These are phyloP conservation scores for Plasmodium knowlesi DNA, from an alignment of 169 alveolate genomes.

Conservation along the genomic window DNA sequence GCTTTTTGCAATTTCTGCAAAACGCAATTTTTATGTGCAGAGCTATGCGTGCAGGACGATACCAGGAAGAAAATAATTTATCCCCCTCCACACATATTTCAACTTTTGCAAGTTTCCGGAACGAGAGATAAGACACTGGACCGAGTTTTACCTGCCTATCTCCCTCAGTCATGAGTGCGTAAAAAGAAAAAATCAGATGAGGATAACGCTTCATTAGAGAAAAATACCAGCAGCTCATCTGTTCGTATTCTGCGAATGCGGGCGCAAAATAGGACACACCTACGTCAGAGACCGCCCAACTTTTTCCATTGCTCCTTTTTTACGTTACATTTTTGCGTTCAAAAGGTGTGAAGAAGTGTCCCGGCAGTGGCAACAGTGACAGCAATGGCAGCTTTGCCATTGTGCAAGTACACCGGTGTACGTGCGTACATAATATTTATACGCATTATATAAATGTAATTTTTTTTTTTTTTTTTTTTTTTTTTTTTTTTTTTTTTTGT, in stretches of 20 bases:
- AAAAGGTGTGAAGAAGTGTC: not conserved
- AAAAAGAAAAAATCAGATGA: not conserved
- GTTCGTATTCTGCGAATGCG: not conserved
- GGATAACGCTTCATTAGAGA: not conserved
- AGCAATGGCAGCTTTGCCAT: not conserved
- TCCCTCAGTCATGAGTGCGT: not conserved
- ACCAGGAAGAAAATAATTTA: not conserved
- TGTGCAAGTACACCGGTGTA: not conserved
- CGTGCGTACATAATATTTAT: slow-evolving; percentile 5
- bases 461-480: slow-evolving; percentile 3
- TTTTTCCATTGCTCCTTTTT: not conserved
- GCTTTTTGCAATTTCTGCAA: not conserved
- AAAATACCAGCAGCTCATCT: not conserved
- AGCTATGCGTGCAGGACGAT: too few relatives aligned
- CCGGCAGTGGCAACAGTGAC: not conserved
- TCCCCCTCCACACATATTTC: not conserved
- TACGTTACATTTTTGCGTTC: not conserved
- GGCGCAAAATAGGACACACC: not conserved
- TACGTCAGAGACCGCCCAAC: not conserved
- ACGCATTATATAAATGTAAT: not conserved
- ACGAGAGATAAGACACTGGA: not conserved
- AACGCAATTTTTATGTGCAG: not conserved
- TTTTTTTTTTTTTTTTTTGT: slow-evolving; percentile 1
- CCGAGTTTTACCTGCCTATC: not conserved
- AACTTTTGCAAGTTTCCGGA: not conserved